phyloP scores from a whole-genome alignment of 2,329 filamentous ascomycete genomes.

The Cladosporium sp. region DNA sequence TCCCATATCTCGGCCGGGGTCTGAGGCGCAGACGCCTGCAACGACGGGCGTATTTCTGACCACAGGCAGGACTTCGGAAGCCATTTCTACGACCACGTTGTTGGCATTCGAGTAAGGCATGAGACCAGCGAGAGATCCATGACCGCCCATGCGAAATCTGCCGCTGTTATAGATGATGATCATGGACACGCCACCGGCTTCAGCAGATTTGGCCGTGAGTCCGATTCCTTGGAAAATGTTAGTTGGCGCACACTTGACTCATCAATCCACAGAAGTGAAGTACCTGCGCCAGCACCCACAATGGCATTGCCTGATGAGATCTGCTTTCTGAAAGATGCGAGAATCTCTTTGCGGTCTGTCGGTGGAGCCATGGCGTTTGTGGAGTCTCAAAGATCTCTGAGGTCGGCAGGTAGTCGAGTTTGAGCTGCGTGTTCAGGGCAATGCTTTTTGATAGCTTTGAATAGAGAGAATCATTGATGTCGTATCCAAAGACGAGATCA shows the following conservation, averaged over 20 bases:
- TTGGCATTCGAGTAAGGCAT: slow-evolving; percentile 72
- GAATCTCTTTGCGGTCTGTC: slow-evolving; percentile 53
- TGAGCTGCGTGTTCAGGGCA: too few species aligned
- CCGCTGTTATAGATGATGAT: slow-evolving; percentile 72
- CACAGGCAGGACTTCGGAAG: slow-evolving; percentile 62
- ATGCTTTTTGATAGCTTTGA: too few species aligned
- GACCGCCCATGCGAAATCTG: slow-evolving; percentile 68
- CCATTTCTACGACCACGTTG: slow-evolving; percentile 66
- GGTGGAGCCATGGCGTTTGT: slow-evolving; percentile 52
- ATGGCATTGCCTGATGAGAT: slow-evolving; percentile 56
- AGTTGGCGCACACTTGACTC: too few species aligned
- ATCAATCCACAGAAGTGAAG: too few species aligned
- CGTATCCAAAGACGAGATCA: background rate
- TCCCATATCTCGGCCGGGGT: slow-evolving; percentile 62
- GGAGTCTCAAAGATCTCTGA: too few species aligned
- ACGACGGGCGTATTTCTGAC: slow-evolving; percentile 62
- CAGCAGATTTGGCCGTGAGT: slow-evolving; percentile 66
- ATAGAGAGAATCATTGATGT: too few species aligned
- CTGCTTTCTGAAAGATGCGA: slow-evolving; percentile 51
- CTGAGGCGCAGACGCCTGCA: slow-evolving; percentile 67
- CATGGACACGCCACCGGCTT: slow-evolving; percentile 63
- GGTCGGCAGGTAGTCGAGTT: too few species aligned
- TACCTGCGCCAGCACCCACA: slow-evolving; percentile 63
- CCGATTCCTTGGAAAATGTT: slow-evolving; percentile 52
- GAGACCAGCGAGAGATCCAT: slow-evolving; percentile 63